Evolutionary conservation across 805 yeast genomes (phyloP).

Genomic region (Wickerhamomyces strasburgensis): DNA sequence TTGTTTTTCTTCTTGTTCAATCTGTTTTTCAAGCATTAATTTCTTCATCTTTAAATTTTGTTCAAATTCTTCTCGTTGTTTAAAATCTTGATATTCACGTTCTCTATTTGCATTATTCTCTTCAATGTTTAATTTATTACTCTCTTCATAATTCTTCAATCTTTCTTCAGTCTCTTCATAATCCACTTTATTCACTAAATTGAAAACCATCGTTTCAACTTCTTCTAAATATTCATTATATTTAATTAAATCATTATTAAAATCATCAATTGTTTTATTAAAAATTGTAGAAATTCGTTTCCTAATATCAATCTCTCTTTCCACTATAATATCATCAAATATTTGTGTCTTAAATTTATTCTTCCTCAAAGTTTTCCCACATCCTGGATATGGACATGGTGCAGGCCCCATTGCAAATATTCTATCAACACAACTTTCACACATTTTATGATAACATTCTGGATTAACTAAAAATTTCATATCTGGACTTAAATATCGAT

Average conservation of each 20-base stretch:
- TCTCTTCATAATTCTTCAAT: slow-evolving; percentile 62
- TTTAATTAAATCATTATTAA: slow-evolving; percentile 43
- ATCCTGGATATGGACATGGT: slow-evolving; percentile 90
- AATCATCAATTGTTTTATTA: slow-evolving; percentile 77
- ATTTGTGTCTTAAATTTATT: slow-evolving; percentile 88
- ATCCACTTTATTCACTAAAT: slow-evolving; percentile 65
- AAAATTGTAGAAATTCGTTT: slow-evolving; percentile 70
- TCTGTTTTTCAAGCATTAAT: slow-evolving; percentile 53
- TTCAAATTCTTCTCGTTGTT: slow-evolving; percentile 61
- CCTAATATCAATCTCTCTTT: slow-evolving; percentile 87
- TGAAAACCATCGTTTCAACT: slow-evolving; percentile 76
- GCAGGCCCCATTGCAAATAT: slow-evolving; percentile 94
- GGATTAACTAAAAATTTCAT: slow-evolving; percentile 91
- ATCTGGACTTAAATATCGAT: slow-evolving; percentile 87
- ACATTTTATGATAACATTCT: slow-evolving; percentile 96
- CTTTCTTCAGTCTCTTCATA: slow-evolving; percentile 63
- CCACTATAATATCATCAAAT: slow-evolving; percentile 86
- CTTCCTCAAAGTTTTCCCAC: slow-evolving; percentile 82
- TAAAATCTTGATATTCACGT: slow-evolving; percentile 63
- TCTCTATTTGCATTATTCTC: slow-evolving; percentile 71
- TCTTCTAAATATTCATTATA: slow-evolving; percentile 80
- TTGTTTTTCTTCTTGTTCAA: slow-evolving; percentile 52
- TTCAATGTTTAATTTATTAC: slow-evolving; percentile 68
- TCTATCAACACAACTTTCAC: slow-evolving; percentile 95
- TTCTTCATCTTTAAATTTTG: slow-evolving; percentile 54